These are phyloP conservation scores for Citrullus colocynthis DNA, from an alignment of 306 rosid genomes.

Conservation along the genomic window DNA sequence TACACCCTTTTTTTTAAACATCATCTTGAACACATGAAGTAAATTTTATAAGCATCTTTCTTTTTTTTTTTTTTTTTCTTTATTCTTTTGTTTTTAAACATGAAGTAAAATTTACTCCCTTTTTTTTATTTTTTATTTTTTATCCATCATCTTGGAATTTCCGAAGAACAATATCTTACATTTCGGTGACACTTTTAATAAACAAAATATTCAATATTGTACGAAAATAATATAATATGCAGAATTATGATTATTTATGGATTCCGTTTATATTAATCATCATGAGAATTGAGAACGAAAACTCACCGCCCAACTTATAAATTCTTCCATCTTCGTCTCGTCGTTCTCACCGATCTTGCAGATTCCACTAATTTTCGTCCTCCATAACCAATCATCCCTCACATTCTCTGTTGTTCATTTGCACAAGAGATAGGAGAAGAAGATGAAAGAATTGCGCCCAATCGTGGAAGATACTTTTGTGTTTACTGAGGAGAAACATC, in stretches of 20 bases:
- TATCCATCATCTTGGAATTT: too few relatives aligned
- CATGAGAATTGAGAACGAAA: not conserved
- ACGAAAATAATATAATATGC: too few relatives aligned
- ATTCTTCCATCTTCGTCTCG: not conserved
- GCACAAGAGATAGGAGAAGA: not conserved
- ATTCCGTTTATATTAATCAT: not conserved
- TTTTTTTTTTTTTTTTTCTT: too few relatives aligned
- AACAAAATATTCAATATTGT: too few relatives aligned
- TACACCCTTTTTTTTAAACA: too few relatives aligned
- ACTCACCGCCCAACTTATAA: not conserved
- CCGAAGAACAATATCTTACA: too few relatives aligned
- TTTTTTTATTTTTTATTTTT: too few relatives aligned
- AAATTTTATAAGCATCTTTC: too few relatives aligned
- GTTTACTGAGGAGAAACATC: slow-evolving; percentile 35
- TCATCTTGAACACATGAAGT: too few relatives aligned
- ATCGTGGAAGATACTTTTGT: slow-evolving; percentile 40
- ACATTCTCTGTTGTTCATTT: not conserved
- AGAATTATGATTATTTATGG: not conserved
- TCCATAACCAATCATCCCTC: not conserved
- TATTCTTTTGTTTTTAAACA: too few relatives aligned
- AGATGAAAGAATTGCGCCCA: slow-evolving; percentile 25
- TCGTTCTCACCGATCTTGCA: not conserved
- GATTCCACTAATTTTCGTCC: not conserved
- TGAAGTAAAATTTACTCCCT: too few relatives aligned
- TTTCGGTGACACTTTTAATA: too few relatives aligned